phyloP scores from a whole-genome alignment of 768 basidiomycete species.

The Chalciporus pseudorubinellus region DNA sequence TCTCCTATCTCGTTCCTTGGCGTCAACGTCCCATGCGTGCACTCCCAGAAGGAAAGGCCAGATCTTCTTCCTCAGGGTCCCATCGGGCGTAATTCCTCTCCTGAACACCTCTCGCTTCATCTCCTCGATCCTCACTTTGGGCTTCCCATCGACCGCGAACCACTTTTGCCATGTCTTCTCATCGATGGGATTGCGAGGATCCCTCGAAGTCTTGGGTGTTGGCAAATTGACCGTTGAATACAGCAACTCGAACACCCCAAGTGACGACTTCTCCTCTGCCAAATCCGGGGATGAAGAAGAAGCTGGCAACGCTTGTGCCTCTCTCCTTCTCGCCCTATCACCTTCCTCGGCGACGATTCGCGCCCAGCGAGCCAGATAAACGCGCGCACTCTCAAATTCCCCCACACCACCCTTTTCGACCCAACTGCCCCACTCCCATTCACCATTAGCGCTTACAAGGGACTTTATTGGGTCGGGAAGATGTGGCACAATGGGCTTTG shows the following conservation, averaged over 20 bases:
- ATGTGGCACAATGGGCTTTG: slow-evolving; percentile 94
- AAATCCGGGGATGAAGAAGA: slow-evolving; percentile 46
- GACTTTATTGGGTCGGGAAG: slow-evolving; percentile 92
- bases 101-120: slow-evolving; percentile 78
- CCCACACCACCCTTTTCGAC: slow-evolving; percentile 91
- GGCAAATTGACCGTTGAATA: slow-evolving; percentile 78
- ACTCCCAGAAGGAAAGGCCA: slow-evolving; percentile 94
- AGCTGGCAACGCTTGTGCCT: slow-evolving; percentile 67
- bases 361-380: slow-evolving; percentile 97
- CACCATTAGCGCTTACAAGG: slow-evolving; percentile 85
- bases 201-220: slow-evolving; percentile 78
- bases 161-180: slow-evolving; percentile 70
- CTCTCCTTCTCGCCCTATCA: slow-evolving; percentile 79
- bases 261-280: slow-evolving; percentile 63
- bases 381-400: slow-evolving; percentile 93
- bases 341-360: slow-evolving; percentile 97
- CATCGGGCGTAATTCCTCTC: slow-evolving; percentile 59
- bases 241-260: slow-evolving; percentile 86
- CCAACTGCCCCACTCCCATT: slow-evolving; percentile 93
- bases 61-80: slow-evolving; percentile 61
- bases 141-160: slow-evolving; percentile 72
- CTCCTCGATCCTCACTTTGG: slow-evolving; percentile 62
- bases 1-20: slow-evolving; percentile 53
- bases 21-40: slow-evolving; percentile 72
- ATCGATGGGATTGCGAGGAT: slow-evolving; percentile 75